Base-by-base conservation (phyloP, 2,329 filamentous ascomycete genomes). In the Erysiphe neolycopersici region DNA sequence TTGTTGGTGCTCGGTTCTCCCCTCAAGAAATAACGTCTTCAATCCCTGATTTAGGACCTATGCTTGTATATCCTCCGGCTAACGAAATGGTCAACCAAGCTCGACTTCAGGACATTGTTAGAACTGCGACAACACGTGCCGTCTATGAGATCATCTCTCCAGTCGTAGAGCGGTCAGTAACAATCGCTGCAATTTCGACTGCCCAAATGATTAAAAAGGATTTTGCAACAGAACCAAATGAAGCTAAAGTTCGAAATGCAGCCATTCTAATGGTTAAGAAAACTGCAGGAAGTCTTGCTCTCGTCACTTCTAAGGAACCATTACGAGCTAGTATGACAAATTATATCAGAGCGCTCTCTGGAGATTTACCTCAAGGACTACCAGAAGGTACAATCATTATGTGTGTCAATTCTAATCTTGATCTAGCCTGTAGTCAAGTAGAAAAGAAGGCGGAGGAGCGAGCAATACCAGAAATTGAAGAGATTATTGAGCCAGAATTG, bases 261-360 rank as follows among this genome's bases (percentile, higher is more conserved):
- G 87, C 89, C 3, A 76, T 92, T 51, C 92, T 78, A 49, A 91
- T 95, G 74, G 89, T 93, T 39, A 89, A 93, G 60, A 79, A 85
- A 42, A 80, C 93, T 22, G 87, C 89, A 19, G 89, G 89, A 35
- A 93, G 84, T 54, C 68, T 98, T 44, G 89, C 89, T 13, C 69
- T 94, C 30, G 89, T 98, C n/a, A 98, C 89, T 3, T 95, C 85
- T 57, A 98, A 95, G 60, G 89, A 98, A 59, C 89, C 89, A 14
- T 67, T 98, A 14, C 76, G 89, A 47, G 89, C 91, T 59, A 95
- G 91, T 61, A 92, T 98, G 60, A 91, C 80, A 44, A 98, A 95
- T 61, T 92, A 95, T 56, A 84, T 98, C 59, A 79, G 89, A 43
- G 67, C 67, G 41, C 59, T 76, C n/a, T 68, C 73, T 3, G 64